phyloP scores from a whole-genome alignment of 2,329 filamentous ascomycete genomes.

The Pseudopyrenochaeta lycopersici region DNA sequence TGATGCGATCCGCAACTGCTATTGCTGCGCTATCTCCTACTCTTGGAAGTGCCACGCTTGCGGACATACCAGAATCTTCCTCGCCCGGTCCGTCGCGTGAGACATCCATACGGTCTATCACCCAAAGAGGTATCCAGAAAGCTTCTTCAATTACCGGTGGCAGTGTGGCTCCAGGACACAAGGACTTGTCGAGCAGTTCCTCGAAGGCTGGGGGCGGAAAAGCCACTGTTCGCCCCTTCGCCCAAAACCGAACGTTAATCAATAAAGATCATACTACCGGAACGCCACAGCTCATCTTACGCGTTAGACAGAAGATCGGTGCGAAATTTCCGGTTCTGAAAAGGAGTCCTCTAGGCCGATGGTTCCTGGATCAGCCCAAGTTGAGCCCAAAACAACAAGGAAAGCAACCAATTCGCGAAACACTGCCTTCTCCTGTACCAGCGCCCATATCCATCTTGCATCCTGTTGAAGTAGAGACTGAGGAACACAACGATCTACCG shows the following conservation, averaged over 20 bases:
- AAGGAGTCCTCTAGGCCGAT: background rate
- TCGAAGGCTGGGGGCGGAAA: background rate
- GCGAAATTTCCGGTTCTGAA: background rate
- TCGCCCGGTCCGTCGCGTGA: slow-evolving; percentile 18
- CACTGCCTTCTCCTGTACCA: background rate
- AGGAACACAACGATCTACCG: too few species aligned
- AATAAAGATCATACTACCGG: background rate
- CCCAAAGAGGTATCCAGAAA: background rate
- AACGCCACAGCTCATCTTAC: background rate
- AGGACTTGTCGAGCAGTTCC: background rate
- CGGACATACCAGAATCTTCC: slow-evolving; percentile 23
- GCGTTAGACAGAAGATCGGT: background rate
- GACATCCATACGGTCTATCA: slow-evolving; percentile 9
- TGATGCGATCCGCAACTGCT: slow-evolving; percentile 28
- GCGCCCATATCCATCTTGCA: background rate
- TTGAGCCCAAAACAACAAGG: background rate
- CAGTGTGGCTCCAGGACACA: background rate
- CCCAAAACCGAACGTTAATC: background rate
- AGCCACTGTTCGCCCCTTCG: background rate
- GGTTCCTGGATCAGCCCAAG: background rate
- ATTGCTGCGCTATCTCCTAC: slow-evolving; percentile 24
- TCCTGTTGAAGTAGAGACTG: background rate
- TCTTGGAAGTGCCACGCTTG: slow-evolving; percentile 5
- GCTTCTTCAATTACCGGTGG: background rate
- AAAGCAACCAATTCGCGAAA: background rate